Percentiles rank a stretch among this genome's conserved stretches.
phyloP scores from a whole-genome alignment of 768 basidiomycete species.

The Tylopilus vinaceipallidus region DNA sequence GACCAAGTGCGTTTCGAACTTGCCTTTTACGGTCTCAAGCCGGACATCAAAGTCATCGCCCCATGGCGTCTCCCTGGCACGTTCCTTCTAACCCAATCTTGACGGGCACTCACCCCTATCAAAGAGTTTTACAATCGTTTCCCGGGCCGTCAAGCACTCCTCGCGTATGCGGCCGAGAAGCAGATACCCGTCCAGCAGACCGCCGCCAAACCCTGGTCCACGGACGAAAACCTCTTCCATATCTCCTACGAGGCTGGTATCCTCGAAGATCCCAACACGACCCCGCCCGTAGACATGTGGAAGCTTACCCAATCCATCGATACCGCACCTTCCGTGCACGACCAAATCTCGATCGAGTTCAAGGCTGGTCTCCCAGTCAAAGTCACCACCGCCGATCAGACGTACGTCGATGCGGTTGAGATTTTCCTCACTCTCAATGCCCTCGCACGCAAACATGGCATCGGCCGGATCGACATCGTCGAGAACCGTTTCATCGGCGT shows the following conservation, averaged over 20 bases:
- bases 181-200: slow-evolving; percentile 94
- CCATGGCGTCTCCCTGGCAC: slow-evolving; percentile 95
- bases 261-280: slow-evolving; percentile 93
- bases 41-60: slow-evolving; percentile 97
- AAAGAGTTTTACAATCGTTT: slow-evolving; percentile 96
- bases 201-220: slow-evolving; percentile 97
- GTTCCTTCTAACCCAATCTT: background rate
- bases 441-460: slow-evolving; percentile 90
- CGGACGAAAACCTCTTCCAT: slow-evolving; percentile 99
- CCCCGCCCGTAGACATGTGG: slow-evolving; percentile 98
- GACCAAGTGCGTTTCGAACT: slow-evolving; percentile 99
- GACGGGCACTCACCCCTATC: background rate
- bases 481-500: slow-evolving; percentile 99
- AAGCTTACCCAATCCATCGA: slow-evolving; percentile 88
- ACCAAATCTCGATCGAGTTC: slow-evolving; percentile 85
- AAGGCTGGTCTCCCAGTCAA: slow-evolving; percentile 82
- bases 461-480: slow-evolving; percentile 97
- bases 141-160: slow-evolving; percentile 90
- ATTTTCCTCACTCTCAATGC: slow-evolving; percentile 91
- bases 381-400: slow-evolving; percentile 60
- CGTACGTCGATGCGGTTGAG: slow-evolving; percentile 88
- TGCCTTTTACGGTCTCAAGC: slow-evolving; percentile 97
- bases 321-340: slow-evolving; percentile 74
- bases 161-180: slow-evolving; percentile 84
- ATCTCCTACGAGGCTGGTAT: slow-evolving; percentile 99